Evolutionary conservation across 2,329 filamentous ascomycete species (phyloP).

Genomic region (Pseudocercospora crystallina): DNA sequence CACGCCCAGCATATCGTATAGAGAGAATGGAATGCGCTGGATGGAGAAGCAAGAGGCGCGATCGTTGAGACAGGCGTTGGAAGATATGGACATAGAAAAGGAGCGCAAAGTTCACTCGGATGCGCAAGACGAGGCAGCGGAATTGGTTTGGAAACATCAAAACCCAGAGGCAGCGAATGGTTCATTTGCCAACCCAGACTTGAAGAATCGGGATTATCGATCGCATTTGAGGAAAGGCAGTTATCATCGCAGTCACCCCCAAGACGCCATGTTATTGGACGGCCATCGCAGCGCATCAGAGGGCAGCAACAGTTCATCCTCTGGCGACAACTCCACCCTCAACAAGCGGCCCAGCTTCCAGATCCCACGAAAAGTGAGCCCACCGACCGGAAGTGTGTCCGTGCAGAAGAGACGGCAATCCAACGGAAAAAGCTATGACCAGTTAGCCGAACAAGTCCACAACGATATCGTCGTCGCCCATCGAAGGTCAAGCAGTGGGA

Average conservation of each 20-base stretch:
- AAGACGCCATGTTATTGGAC: conserved; percentile 18
- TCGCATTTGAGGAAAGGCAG: conserved; percentile 69
- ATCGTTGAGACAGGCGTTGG: conserved; percentile 69
- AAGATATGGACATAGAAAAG: conserved; percentile 68
- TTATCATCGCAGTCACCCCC: conserved; percentile 58
- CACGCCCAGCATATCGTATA: conserved; percentile 67
- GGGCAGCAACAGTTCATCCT: conserved; percentile 17
- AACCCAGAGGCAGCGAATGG: conserved; percentile 62
- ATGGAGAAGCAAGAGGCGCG: conserved; percentile 77
- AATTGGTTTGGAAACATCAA: conserved; percentile 75
- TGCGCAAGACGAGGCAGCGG: conserved; percentile 73
- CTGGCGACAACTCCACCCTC: conserved; percentile 9
- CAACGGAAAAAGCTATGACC: conserved; percentile 37
- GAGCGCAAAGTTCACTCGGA: conserved; percentile 65
- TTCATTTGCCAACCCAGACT: conserved; percentile 36
- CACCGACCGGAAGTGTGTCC: conserved; percentile 22
- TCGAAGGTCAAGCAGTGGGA: conserved; percentile 61
- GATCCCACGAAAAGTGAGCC: conserved; percentile 20
- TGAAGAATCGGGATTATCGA: conserved; percentile 53
- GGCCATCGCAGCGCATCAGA: conserved; percentile 20
- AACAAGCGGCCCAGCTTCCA: conserved; percentile 18
- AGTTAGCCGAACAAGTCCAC: conserved; percentile 35
- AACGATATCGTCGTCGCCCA: conserved; percentile 36
- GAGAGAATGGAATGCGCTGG: conserved; percentile 72
- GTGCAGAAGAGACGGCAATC: conserved; percentile 26